phyloP scores from a whole-genome alignment of 352 stramenopile species.

The Lagenidium giganteum region DNA sequence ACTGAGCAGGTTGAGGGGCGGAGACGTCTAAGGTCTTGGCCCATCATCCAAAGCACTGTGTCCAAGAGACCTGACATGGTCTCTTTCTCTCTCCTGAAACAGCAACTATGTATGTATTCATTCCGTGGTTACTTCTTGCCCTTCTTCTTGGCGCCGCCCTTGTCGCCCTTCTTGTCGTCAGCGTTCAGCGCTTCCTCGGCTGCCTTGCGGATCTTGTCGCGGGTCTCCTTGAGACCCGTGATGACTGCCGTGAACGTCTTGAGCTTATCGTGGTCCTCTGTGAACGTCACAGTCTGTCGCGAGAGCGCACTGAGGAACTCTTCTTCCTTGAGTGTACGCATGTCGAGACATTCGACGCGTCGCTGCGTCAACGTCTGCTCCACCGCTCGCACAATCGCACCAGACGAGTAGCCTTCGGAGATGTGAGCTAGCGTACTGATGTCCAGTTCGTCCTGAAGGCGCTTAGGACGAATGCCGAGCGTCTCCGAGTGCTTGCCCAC shows the following conservation, averaged over 20 bases:
- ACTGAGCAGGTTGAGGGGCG: too few relatives aligned
- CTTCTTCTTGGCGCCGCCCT: conserved; percentile 51
- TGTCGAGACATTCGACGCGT: conserved; percentile 74
- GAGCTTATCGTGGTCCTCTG: conserved; percentile 71
- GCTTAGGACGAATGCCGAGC: conserved; percentile 17
- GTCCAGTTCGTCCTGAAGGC: conserved; percentile 55
- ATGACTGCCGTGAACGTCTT: conserved; percentile 70
- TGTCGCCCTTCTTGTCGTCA: conserved; percentile 64
- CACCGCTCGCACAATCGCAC: conserved; percentile 75
- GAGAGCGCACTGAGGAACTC: conserved; percentile 85
- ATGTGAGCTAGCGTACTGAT: conserved; percentile 88
- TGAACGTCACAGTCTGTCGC: conserved; percentile 53
- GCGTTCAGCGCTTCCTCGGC: conserved; percentile 48
- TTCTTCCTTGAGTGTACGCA: conserved; percentile 66
- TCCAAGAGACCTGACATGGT: too few relatives aligned
- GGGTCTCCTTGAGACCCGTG: conserved; percentile 68
- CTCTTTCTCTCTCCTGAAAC: too few relatives aligned
- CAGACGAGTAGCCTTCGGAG: conserved; percentile 88
- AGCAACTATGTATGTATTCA: background rate
- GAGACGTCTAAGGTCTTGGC: too few relatives aligned
- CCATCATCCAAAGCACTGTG: too few relatives aligned
- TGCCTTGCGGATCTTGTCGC: conserved; percentile 60
- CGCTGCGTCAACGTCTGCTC: conserved; percentile 74
- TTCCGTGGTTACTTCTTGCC: conserved; percentile 57
- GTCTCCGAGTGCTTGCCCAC: conserved; percentile 32